phyloP scores from a whole-genome alignment of 768 basidiomycete species.

The Lenzites betulinus region DNA sequence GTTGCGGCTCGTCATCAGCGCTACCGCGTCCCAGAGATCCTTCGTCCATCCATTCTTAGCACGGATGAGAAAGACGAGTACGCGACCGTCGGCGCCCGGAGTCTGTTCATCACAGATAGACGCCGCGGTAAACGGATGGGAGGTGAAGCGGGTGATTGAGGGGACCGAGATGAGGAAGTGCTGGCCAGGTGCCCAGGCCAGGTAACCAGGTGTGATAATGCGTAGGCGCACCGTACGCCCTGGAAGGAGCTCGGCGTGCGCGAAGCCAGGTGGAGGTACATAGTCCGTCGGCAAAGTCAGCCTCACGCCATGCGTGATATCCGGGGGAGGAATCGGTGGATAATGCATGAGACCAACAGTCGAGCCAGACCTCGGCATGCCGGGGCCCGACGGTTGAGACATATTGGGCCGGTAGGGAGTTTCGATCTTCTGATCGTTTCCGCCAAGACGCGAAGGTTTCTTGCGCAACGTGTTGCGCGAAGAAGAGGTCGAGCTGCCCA shows the following conservation, averaged over 20 bases:
- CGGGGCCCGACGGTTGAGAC: background rate
- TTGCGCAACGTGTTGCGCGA: conserved; percentile 6
- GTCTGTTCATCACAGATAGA: conserved; percentile 55
- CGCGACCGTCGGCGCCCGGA: conserved; percentile 47
- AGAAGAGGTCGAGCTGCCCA: conserved; percentile 31
- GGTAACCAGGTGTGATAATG: conserved; percentile 53
- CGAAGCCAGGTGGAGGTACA: conserved; percentile 66
- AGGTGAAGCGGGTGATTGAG: conserved; percentile 56
- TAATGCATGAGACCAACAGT: conserved; percentile 9
- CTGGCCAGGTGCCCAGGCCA: conserved; percentile 78
- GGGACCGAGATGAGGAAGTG: conserved; percentile 73
- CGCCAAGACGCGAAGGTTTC: background rate
- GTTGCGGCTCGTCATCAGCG: conserved; percentile 35
- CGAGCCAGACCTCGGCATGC: conserved; percentile 2
- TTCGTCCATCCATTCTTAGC: conserved; percentile 71
- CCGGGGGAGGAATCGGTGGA: conserved; percentile 1
- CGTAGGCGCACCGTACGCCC: conserved; percentile 73
- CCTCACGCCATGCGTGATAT: conserved; percentile 3
- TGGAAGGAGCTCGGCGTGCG: conserved; percentile 66
- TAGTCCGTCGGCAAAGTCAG: conserved; percentile 30
- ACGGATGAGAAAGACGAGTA: conserved; percentile 67
- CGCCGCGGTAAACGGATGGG: conserved; percentile 76
- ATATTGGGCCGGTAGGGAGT: background rate
- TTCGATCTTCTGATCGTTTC: background rate
- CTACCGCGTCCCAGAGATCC: conserved; percentile 60